Base-by-base conservation (phyloP, 2,329 filamentous ascomycete species). In the Ceratocystiopsis sp. region DNA sequence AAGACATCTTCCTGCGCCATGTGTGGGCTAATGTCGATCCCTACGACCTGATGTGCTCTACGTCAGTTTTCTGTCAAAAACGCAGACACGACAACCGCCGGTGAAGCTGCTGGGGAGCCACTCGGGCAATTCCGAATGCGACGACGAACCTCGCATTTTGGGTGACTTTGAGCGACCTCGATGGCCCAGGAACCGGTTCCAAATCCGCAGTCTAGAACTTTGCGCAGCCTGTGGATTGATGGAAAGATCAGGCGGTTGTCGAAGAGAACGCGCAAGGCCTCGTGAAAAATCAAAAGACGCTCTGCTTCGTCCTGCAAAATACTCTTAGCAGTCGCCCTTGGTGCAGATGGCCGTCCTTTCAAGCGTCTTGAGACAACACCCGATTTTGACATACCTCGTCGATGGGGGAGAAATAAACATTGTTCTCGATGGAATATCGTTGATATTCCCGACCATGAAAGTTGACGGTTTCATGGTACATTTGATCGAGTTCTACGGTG, bases 201-300 rank as follows among this genome's bases (percentile, higher is more conserved):
- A 57, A 75, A 81, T 0, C 81, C 81, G 51, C 79, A 84, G 45
- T 86, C 81, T 25, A 86, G 65, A 37, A 85, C 68, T 52, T 69
- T 70, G 50, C 63, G 62, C 19, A 72, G 69, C 25, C 65, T 62
- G 38, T 57, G 59, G 40, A 84, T 61, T 7, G 77, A 77, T n/a
- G 80, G 78, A 47, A 85, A 83, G 52, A 85, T 71, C 21, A 82
- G 63, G 50, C 75, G 68, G 46, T 70, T 62, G 49, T 84, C 77
- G 55, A 85, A 84, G 42, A 80, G 62, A 50, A 61, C 67, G 47
- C 64, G 68, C 49, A 84, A 69, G 17, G 82, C 67, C 37, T 63
- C 61, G 55, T 85, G 77, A 58, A 79, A 69, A 44, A 71, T 60
- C 44, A 75, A 70, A 46, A 83, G 66, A 42, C 79, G 71, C 48